phyloP scores from a whole-genome alignment of 2,329 filamentous ascomycete genomes.

The Cryphonectria radicalis region DNA sequence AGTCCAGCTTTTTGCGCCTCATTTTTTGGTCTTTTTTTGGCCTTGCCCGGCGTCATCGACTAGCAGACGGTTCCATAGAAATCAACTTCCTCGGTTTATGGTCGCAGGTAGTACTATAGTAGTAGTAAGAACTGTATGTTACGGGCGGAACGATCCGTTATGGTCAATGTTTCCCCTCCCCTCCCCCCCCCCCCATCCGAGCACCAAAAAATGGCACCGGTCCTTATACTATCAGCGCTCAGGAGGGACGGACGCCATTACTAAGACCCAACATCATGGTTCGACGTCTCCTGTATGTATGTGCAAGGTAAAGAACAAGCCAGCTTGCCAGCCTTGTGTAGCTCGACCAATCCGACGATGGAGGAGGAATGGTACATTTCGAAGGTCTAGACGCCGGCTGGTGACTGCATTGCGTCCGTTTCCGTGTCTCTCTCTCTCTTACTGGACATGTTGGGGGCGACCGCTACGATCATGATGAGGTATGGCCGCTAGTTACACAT shows the following conservation, averaged over 20 bases:
- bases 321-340: not conserved
- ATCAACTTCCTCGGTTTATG: not conserved
- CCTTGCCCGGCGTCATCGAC: not conserved
- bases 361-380: not conserved
- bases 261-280: not conserved
- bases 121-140: not conserved
- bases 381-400: not conserved
- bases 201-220: not conserved
- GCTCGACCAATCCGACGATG: not conserved
- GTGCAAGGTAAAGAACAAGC: not conserved
- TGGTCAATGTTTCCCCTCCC: not conserved
- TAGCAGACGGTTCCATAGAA: not conserved
- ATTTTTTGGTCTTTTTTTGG: not conserved
- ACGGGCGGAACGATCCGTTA: not conserved
- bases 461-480: slow-evolving; percentile 5
- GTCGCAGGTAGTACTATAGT: not conserved
- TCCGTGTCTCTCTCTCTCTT: not conserved
- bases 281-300: not conserved
- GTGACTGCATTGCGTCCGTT: not conserved
- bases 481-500: not conserved
- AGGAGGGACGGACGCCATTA: not conserved
- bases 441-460: not conserved
- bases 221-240: not conserved
- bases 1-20: not conserved
- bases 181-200: not conserved